Evolutionary conservation across 2,329 filamentous ascomycete genomes (phyloP), one percentile per base, ranked within the genome.

Genomic region (Myotisia sp.): DNA sequence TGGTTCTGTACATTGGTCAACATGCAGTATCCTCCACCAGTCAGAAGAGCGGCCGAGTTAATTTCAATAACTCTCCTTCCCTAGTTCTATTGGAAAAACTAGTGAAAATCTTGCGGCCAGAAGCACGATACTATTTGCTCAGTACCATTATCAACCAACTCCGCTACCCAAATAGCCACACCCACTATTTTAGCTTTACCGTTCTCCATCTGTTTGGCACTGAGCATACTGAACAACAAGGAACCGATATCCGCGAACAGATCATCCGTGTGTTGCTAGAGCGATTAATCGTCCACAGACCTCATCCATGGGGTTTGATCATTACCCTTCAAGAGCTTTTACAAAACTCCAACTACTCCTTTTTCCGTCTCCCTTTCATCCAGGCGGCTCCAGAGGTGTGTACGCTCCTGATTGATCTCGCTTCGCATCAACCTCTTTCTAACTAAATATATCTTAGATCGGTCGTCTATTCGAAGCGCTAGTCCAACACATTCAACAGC

Each of bases 231-330:
- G 53, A 62, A 38, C 74, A 79, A 10, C 81, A 90, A 50, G 82
- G 87, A 48, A 70, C 69, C 1, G 79, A 85, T 42, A 76, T 94
- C 30, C 81, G 87, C 22, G 80, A 95, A 60, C 83, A 92, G 54
- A 87, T 98, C 38, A 83, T 84, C 34, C 75, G 87, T 29, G 76
- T 94, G 16, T 64, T 98, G 29, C 67, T 94, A 23, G 90, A 98
- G 65, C 75, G 90, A 31, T 65, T 94, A 29, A 73, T 92, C 39
- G 80, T 84, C 14, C 84, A 83, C 55, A 84, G 86, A 62, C 87
- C 87, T 34, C 87, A 95, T 54, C 87, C 92, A 12, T 95, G 87
- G 87, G 92, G 92, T 8, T 64, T 98, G 27, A 77, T 94, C 53
- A 77, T 86, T 42, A 87, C 85, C 22, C 70, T 92, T 41, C 64